These are phyloP conservation scores for Naganishia randhawae DNA, from an alignment of 768 basidiomycete genomes.

Conservation along the genomic window DNA sequence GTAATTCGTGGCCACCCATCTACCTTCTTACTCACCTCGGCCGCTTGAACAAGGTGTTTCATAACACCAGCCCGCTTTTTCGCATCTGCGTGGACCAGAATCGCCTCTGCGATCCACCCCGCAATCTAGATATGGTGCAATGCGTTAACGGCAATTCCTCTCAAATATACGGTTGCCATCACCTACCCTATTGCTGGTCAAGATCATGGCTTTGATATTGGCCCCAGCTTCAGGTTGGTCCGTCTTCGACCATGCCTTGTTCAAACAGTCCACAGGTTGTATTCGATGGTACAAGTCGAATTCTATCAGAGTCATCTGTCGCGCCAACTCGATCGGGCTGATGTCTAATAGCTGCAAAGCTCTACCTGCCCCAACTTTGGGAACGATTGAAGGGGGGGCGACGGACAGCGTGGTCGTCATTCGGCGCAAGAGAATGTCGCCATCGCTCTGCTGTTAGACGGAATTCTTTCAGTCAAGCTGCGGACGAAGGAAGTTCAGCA, in stretches of 20 bases:
- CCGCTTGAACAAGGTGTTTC: conserved; percentile 85
- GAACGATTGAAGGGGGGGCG: conserved; percentile 41
- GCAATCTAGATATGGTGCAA: no score
- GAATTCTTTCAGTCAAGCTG: neutral
- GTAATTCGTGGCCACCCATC: neutral
- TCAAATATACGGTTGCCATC: no score
- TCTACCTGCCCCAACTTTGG: conserved; percentile 34
- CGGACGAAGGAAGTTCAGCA: neutral
- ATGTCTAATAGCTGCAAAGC: conserved; percentile 73
- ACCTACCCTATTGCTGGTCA: conserved; percentile 28
- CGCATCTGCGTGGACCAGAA: conserved; percentile 81
- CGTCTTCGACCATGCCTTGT: conserved; percentile 56
- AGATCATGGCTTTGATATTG: conserved; percentile 32
- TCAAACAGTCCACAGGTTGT: conserved; percentile 81
- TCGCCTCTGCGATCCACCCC: conserved; percentile 84
- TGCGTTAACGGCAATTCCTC: no score
- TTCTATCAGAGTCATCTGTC: conserved; percentile 90
- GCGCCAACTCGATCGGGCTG: conserved; percentile 80
- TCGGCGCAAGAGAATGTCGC: conserved; percentile 21
- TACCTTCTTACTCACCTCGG: conserved; percentile 64
- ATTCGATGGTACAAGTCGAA: conserved; percentile 81
- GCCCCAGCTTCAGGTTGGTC: conserved; percentile 27
- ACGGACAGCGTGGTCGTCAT: conserved; percentile 7
- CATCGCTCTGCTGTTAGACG: conserved; percentile 16
- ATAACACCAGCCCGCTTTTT: conserved; percentile 74